A percentile compares a stretch with the other conserved stretches of the same genome.
These are phyloP conservation scores for Astrephomene gubernaculifera DNA, from an alignment of 139 green algal species.

Conservation along the genomic window DNA sequence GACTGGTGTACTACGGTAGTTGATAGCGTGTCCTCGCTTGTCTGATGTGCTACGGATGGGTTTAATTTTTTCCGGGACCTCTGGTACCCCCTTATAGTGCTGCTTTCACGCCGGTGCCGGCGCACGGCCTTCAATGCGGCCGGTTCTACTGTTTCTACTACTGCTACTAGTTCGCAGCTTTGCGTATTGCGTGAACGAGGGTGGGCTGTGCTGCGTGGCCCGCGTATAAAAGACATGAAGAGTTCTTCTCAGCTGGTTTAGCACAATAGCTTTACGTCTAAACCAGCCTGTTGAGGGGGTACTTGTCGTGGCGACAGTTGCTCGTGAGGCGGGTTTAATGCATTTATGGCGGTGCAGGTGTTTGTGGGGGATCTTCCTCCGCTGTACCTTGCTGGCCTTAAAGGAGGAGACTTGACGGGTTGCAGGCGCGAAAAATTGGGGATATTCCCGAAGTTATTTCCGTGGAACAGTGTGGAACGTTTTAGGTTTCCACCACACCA, in stretches of 20 bases:
- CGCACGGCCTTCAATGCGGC: neutral
- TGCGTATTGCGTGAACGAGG: conserved; percentile 15
- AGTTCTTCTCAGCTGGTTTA: neutral
- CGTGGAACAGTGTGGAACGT: conserved; percentile 30
- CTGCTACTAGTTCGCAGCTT: conserved; percentile 8
- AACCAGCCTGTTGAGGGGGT: neutral
- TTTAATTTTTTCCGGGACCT: conserved; percentile 25
- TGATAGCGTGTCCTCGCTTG: too few relatives aligned
- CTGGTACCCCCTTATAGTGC: neutral
- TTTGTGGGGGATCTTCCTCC: neutral
- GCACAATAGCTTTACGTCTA: conserved; percentile 30
- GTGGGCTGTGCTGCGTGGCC: neutral
- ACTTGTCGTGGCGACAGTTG: neutral
- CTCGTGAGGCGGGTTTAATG: conserved; percentile 34
- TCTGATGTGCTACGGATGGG: conserved; percentile 15
- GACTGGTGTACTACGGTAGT: neutral
- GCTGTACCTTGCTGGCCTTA: neutral
- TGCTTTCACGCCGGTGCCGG: neutral
- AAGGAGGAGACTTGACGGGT: neutral
- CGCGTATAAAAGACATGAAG: neutral
- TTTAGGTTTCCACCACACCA: conserved; percentile 23
- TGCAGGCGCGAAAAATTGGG: neutral
- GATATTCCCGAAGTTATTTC: conserved; percentile 2
- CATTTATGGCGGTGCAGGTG: conserved; percentile 29
- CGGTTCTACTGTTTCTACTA: neutral